Base-by-base conservation (phyloP, 2,329 filamentous ascomycete genomes). In the Penicillium aurantiogriseum region DNA sequence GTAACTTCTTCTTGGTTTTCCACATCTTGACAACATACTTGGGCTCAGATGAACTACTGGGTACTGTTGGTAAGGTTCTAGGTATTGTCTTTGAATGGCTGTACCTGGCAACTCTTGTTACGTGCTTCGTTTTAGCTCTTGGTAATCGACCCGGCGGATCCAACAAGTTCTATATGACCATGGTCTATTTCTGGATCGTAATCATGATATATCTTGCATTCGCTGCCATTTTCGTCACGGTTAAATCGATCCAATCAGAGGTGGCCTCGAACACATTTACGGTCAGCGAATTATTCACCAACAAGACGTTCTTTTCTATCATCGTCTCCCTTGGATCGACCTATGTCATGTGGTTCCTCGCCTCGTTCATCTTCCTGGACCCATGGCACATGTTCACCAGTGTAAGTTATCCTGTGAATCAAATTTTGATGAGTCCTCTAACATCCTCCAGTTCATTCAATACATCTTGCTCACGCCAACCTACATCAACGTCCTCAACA, bases 1-100 rank as follows among this genome's bases (percentile, higher is more conserved):
- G 94, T 71, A 99, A 99, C 79, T 99, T 99, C 83, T 99, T 97
- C 84, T 80, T 99, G 71, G 93, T 99, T 66, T 99, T 99, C 81
- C 92, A 92, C 75, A 97, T 99, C 72, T 80, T 99, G 63, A 97
- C 93, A 1, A 88, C 87, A 11, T 96, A 92, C 69, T 80, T 99
- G 63, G 89, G 91, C 45, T 82, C 84, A 27, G 67, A 78, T 0
- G 75, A 83, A 33, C 82, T 97, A 27, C 83, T 97, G 2, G 91
- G 92, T 48, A 87, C 83, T 5, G 85, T 85, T 10, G 94, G 94
- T 53, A 85, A 85, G 39, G 86, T 96, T 57, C 81, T 99, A 2
- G 89, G 92, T 54, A 87, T 97, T 29, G 83, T 97, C 11, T 97
- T 99, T 69, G 91, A 96, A 77, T 99, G 93, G 92, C 82, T 96